Percentiles rank a stretch among this genome's conserved stretches.
Evolutionary conservation across 768 basidiomycete species (phyloP).

Genomic region (Amanita polypyramis): DNA sequence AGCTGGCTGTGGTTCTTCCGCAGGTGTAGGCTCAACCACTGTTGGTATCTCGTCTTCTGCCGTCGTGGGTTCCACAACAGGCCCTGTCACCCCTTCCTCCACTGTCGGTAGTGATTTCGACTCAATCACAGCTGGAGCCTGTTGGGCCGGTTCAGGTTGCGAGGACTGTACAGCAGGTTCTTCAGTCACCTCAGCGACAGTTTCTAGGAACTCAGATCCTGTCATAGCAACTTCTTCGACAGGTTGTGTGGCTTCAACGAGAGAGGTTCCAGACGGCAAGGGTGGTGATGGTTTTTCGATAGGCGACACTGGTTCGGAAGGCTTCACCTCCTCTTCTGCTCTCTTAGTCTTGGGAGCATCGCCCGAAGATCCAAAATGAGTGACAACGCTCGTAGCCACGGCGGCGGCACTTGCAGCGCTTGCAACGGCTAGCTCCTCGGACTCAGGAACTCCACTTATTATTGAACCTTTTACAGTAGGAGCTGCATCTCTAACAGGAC

Average conservation of each 20-base stretch:
- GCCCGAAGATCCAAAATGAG: neutral
- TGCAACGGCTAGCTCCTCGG: neutral
- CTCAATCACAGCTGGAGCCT: neutral
- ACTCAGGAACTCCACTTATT: neutral
- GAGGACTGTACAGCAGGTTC: neutral
- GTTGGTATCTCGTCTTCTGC: conserved; percentile 2
- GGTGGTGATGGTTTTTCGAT: neutral
- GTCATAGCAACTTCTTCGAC: neutral
- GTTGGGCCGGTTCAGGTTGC: neutral
- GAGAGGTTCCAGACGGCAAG: neutral
- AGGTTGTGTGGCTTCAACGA: neutral
- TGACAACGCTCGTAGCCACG: neutral
- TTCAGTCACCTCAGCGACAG: conserved; percentile 5
- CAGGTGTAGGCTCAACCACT: neutral
- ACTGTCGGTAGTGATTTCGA: neutral
- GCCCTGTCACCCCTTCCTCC: conserved; percentile 10
- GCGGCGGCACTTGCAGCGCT: neutral
- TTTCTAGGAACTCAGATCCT: neutral
- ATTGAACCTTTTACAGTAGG: neutral
- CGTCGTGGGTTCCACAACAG: neutral
- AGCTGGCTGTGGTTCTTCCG: neutral
- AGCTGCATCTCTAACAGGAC: neutral
- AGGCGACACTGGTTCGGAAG: neutral
- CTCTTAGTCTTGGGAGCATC: too few species aligned
- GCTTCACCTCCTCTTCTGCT: neutral